Base-by-base conservation (phyloP, 768 basidiomycete species). In the Hygrocybe punicea region DNA sequence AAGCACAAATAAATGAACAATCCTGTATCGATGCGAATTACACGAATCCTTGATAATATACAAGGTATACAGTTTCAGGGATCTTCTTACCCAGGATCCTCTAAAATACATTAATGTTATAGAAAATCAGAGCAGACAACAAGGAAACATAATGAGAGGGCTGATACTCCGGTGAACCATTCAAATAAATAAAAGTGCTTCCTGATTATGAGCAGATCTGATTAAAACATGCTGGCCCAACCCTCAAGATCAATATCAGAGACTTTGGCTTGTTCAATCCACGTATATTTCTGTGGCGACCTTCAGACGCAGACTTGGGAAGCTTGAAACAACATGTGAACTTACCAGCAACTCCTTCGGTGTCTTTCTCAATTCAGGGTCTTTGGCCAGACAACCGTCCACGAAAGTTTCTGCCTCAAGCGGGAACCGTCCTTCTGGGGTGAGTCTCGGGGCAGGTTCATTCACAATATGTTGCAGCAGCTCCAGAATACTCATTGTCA, bases 401-500 rank as follows among this genome's bases (percentile, higher is more conserved):
- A 98, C 84, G 62, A 99, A 98, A 50, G 77, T 77, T 63, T 92
- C 90, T 21, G 91, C 89, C 67, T 87, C 83, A 53, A 71, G 70
- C 3, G 90, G 87, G 78, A 76, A 82, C 42, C 78, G 80, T 35
- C 86, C 87, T 57, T 89, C 85, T 1, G 85, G 84, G 10, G 86
- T 86, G 62, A 99, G 72, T 67, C 83, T 79, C 40, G 97, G 97
- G 24, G 97, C 96, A 57, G 96, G 93, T 74, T 98, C 97, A 67
- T 98, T 98, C 52, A 99, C 97, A 64, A 99, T 98, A 69, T 98
- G 93, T 69, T 98, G 97, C 60, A 99, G 75, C 52, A 99, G 72
- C 75, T 99, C 97, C 62, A 99, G 74, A 71, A 99, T 98, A 65
- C 89, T 91, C 95, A 99, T 98, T 62, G 93, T 97, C 89, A 93